Evolutionary conservation across 805 yeast genomes (phyloP).

Genomic region (Wickerhamomyces mucosus): DNA sequence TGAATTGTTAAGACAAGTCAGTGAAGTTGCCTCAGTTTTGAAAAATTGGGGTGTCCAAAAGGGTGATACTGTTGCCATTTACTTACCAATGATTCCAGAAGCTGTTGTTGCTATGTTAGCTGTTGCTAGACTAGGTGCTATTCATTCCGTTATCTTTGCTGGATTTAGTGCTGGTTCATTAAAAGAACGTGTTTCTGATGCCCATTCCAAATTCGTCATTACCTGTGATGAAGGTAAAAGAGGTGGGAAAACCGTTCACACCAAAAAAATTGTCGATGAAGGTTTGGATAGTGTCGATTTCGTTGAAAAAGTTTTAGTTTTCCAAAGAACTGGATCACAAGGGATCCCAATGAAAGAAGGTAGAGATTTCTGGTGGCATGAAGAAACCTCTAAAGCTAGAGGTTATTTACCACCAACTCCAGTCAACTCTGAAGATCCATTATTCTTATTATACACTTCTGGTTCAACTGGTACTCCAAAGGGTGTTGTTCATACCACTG

Average conservation of each 20-base stretch:
- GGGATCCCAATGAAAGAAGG: conserved; percentile 64
- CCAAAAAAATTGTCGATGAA: conserved; percentile 92
- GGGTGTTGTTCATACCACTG: conserved; percentile 94
- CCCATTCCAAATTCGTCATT: conserved; percentile 75
- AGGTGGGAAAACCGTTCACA: conserved; percentile 89
- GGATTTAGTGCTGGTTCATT: conserved; percentile 93
- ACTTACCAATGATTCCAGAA: conserved; percentile 96
- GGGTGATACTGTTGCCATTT: conserved; percentile 96
- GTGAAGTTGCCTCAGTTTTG: conserved; percentile 78
- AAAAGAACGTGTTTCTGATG: conserved; percentile 84
- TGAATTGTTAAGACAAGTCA: conserved; percentile 76
- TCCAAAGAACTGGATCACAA: conserved; percentile 74
- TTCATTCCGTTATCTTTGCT: conserved; percentile 94
- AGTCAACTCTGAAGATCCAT: conserved; percentile 87
- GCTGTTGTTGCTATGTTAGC: conserved; percentile 93
- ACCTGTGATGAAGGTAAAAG: conserved; percentile 94
- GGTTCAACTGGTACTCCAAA: conserved; percentile 98
- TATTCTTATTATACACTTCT: conserved; percentile 91
- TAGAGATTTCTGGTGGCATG: conserved; percentile 96
- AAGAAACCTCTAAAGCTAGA: conserved; percentile 71
- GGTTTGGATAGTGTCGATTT: conserved; percentile 66
- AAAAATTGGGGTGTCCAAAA: conserved; percentile 77
- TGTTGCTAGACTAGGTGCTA: conserved; percentile 86
- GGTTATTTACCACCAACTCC: conserved; percentile 82
- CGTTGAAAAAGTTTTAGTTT: conserved; percentile 79